These are phyloP conservation scores for Mortierella sp. DNA, from an alignment of 371 early-diverging fungal species.

Conservation along the genomic window DNA sequence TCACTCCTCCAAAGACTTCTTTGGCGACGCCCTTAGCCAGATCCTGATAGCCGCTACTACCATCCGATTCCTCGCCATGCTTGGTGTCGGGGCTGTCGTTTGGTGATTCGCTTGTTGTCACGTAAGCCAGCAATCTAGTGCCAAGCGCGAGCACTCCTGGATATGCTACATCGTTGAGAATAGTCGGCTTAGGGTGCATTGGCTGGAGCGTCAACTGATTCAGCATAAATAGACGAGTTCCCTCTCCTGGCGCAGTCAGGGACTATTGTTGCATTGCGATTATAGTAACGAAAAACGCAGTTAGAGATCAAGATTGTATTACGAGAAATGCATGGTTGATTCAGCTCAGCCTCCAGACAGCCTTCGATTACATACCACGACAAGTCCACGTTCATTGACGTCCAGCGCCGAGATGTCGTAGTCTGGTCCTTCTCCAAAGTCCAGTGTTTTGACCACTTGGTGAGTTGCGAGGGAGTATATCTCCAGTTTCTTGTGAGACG, in stretches of 20 bases:
- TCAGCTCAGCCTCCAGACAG: background rate
- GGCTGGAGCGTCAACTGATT: conserved; percentile 60
- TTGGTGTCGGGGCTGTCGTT: conserved; percentile 37
- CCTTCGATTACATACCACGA: conserved; percentile 60
- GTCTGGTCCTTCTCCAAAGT: conserved; percentile 58
- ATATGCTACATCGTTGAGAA: conserved; percentile 64
- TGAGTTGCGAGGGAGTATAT: conserved; percentile 68
- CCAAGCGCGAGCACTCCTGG: conserved; percentile 70
- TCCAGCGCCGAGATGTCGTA: conserved; percentile 60
- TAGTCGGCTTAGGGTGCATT: conserved; percentile 29
- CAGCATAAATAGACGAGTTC: conserved; percentile 60
- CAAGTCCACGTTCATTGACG: conserved; percentile 62
- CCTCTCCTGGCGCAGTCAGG: conserved; percentile 39
- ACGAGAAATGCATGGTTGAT: background rate
- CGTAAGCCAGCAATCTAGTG: conserved; percentile 75
- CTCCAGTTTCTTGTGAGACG: conserved; percentile 30
- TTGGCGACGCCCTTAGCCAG: conserved; percentile 77
- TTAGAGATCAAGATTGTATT: background rate
- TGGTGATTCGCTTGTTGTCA: conserved; percentile 62
- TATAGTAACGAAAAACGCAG: background rate
- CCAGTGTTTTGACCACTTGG: conserved; percentile 37
- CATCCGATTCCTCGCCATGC: conserved; percentile 36
- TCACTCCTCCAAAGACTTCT: conserved; percentile 81
- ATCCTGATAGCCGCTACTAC: conserved; percentile 60
- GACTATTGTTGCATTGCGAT: conserved; percentile 16